These are phyloP conservation scores for Phytophthora aleatoria DNA, from an alignment of 352 stramenopile species.

Conservation along the genomic window DNA sequence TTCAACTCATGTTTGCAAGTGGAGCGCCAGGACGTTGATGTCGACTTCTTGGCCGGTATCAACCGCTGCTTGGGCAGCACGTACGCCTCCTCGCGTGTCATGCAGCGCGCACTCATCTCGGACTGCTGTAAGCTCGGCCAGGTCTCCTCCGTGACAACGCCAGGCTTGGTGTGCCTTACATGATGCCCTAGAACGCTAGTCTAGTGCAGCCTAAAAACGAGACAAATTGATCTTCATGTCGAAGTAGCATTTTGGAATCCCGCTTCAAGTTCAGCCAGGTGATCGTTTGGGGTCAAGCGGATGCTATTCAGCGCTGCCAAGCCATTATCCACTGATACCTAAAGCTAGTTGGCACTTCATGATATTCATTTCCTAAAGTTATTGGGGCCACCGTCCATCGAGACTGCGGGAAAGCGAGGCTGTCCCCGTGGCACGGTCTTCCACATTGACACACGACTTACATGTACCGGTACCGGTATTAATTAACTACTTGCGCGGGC, in stretches of 20 bases:
- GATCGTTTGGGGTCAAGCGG: too few species aligned
- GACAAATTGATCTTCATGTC: too few species aligned
- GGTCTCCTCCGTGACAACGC: neutral
- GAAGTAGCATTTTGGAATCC: too few species aligned
- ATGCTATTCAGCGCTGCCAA: too few species aligned
- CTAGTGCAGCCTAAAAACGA: too few species aligned
- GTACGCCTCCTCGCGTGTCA: conserved; percentile 33
- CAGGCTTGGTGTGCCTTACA: conserved; percentile 14
- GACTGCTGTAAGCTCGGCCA: conserved; percentile 35
- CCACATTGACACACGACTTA: conserved; percentile 4
- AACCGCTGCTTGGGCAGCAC: conserved; percentile 38
- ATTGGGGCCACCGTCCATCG: neutral
- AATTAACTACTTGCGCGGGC: conserved; percentile 3
- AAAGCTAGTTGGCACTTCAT: neutral
- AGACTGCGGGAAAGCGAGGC: neutral
- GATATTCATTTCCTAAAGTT: conserved; percentile 12
- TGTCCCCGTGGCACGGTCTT: neutral
- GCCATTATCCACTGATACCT: too few species aligned
- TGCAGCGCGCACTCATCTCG: conserved; percentile 43
- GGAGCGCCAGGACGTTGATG: conserved; percentile 52
- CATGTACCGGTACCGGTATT: too few species aligned
- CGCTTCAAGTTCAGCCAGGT: too few species aligned
- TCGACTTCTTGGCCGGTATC: conserved; percentile 65
- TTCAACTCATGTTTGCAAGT: conserved; percentile 60
- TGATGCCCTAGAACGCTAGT: conserved; percentile 16